Conservation (phyloP, 2,329 filamentous ascomycete species). For the Verticillium klebahnii region DNA sequence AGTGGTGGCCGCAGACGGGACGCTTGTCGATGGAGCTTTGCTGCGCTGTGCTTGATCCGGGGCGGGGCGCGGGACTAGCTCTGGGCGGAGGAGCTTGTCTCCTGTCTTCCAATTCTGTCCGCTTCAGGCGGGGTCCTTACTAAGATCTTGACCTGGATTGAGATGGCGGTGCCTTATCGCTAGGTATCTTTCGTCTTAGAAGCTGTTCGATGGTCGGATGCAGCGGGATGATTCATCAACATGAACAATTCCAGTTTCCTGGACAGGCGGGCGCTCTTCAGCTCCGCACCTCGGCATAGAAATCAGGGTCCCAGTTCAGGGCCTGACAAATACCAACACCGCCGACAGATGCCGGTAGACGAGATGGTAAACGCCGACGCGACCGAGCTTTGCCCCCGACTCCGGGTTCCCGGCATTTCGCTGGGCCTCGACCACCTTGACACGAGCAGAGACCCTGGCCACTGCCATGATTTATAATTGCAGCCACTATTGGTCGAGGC, state of each 20-base stretch:
- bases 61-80: neutral
- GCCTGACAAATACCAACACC: too few species aligned
- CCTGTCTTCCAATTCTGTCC: neutral
- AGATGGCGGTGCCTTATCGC: neutral
- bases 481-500: too few species aligned
- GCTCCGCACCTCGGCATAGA: neutral
- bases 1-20: neutral
- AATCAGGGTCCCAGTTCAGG: too few species aligned
- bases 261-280: neutral
- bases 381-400: neutral
- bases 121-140: neutral
- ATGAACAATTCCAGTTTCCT: neutral
- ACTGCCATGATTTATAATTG: too few species aligned
- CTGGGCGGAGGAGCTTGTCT: neutral
- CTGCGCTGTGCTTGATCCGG: neutral
- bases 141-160: neutral
- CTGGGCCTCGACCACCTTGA: neutral
- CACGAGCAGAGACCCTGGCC: too few species aligned
- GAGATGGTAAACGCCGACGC: too few species aligned
- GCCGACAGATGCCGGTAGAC: too few species aligned
- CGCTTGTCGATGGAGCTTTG: neutral
- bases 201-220: neutral
- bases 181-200: neutral
- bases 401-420: too few species aligned
- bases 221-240: constrained; percentile 10